These are phyloP conservation scores for Seiridium unicorne DNA, from an alignment of 2,329 filamentous ascomycete species.

Conservation along the genomic window DNA sequence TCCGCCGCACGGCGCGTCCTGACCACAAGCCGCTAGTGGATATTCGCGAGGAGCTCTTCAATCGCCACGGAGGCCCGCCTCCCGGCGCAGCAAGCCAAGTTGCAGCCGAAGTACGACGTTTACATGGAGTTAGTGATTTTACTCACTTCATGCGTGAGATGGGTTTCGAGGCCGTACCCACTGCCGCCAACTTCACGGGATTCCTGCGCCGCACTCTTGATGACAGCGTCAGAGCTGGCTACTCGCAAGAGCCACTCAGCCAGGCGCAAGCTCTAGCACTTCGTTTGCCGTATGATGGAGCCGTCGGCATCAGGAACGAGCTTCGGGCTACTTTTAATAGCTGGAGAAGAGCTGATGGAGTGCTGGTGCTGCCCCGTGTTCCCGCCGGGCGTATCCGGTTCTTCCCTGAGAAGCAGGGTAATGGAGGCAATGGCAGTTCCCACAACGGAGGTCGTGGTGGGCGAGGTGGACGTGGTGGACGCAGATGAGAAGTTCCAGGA, in stretches of 20 bases:
- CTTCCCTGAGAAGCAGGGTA: not conserved
- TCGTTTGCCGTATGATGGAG: constrained; percentile 16
- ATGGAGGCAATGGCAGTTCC: not conserved
- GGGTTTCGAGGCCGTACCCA: constrained; percentile 31
- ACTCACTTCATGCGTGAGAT: constrained; percentile 40
- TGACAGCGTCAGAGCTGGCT: constrained; percentile 31
- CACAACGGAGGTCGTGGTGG: too few relatives aligned
- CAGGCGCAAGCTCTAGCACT: constrained; percentile 16
- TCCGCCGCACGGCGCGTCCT: constrained; percentile 41
- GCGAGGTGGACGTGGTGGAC: too few relatives aligned
- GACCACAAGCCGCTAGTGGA: constrained; percentile 31
- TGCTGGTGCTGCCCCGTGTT: not conserved
- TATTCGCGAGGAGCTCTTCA: constrained; percentile 44
- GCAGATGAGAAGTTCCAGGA: too few relatives aligned
- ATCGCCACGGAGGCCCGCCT: constrained; percentile 43
- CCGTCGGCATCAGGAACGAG: constrained; percentile 3
- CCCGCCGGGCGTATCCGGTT: not conserved
- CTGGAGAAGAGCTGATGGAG: not conserved
- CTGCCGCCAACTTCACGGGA: constrained; percentile 24
- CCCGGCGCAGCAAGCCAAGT: constrained; percentile 35
- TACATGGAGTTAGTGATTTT: constrained; percentile 41
- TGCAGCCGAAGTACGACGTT: constrained; percentile 39
- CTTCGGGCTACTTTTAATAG: not conserved
- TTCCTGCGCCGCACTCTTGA: constrained; percentile 32
- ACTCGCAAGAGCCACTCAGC: constrained; percentile 23